phyloP scores from a whole-genome alignment of 257 asterid species.

The Pogostemon cablin region DNA sequence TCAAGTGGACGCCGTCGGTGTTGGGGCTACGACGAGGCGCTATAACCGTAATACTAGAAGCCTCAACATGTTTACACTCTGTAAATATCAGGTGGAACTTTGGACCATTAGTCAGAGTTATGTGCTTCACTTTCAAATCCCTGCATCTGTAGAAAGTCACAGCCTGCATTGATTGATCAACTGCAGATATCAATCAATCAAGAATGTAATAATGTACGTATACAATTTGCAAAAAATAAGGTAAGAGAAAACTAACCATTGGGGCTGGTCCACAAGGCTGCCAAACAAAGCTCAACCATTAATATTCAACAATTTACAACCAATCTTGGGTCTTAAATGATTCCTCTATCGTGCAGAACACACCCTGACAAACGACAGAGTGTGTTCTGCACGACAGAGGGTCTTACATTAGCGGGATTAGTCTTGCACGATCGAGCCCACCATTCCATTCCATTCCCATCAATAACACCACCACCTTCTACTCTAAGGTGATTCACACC shows the following conservation, averaged over 20 bases:
- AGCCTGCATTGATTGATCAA: constrained; percentile 53
- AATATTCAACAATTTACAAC: too few relatives aligned
- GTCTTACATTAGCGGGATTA: constrained; percentile 61
- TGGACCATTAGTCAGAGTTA: constrained; percentile 55
- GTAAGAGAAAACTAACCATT: constrained; percentile 55
- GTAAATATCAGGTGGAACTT: constrained; percentile 78
- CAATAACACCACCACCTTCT: constrained; percentile 71
- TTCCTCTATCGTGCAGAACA: too few relatives aligned
- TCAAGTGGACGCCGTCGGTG: constrained; percentile 89
- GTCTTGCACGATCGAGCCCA: constrained; percentile 93
- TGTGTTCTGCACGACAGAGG: background rate
- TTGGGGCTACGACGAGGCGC: constrained; percentile 85
- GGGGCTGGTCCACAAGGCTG: constrained; percentile 96
- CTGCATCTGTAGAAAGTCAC: constrained; percentile 74
- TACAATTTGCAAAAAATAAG: background rate
- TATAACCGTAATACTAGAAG: constrained; percentile 46
- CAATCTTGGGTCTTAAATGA: too few relatives aligned
- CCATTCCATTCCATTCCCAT: constrained; percentile 82
- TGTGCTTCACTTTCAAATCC: constrained; percentile 58
- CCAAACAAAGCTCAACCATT: constrained; percentile 38
- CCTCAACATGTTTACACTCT: constrained; percentile 44
- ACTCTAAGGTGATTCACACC: constrained; percentile 58
- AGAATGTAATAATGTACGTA: background rate
- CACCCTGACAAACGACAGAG: background rate
- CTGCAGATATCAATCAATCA: background rate